Base-by-base conservation (phyloP, 2,329 filamentous ascomycete genomes). In the Phialophora tarda region DNA sequence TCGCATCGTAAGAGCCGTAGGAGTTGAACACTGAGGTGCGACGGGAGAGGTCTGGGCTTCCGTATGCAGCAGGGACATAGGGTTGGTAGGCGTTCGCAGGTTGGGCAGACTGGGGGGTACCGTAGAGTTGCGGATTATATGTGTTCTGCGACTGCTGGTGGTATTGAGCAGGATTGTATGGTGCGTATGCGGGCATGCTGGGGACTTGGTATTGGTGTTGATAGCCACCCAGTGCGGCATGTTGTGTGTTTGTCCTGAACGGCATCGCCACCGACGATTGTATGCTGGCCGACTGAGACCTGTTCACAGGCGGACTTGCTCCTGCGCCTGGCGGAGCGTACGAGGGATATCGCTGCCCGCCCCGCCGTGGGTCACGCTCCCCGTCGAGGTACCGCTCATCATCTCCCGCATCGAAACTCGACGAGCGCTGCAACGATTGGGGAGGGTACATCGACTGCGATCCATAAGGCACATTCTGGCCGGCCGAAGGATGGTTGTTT, bases 351-450 rank as follows among this genome's bases (percentile, higher is more conserved):
- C 63, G 51, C 38, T 67, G 65, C n/a, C 32, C 57, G 28, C 48
- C 50, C 34, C 59, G 65, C 60, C 21, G 34, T 28, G 61, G 65
- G 48, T 72, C 71, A 54, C 74, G 71, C 32, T 71, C 71, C 51
- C 72, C 71, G 10, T 79, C 78, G 64, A 80, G 79, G 63, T 88
- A 86, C 57, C 81, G 79, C 56, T 83, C 81, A 76, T 94, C 91
- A 77, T 95, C 91, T 70, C 89, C 91, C 71, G 84, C 87, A 77
- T 92, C 89, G 81, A 91, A 93, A 81, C 90, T 94, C 57, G 86
- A 85, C 70, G 87, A 85, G 71, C 90, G 84, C 66, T 79, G 80
- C 69, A 82, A 76, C 53, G 78, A 73, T 65, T 77, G 76, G 58
- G 78, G 77, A 62, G 74, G 64, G 47, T 69, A 67, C 28, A 62